These are phyloP conservation scores for Dendrobium chrysotoxum DNA, from an alignment of 106 monocot genomes.

Conservation along the genomic window DNA sequence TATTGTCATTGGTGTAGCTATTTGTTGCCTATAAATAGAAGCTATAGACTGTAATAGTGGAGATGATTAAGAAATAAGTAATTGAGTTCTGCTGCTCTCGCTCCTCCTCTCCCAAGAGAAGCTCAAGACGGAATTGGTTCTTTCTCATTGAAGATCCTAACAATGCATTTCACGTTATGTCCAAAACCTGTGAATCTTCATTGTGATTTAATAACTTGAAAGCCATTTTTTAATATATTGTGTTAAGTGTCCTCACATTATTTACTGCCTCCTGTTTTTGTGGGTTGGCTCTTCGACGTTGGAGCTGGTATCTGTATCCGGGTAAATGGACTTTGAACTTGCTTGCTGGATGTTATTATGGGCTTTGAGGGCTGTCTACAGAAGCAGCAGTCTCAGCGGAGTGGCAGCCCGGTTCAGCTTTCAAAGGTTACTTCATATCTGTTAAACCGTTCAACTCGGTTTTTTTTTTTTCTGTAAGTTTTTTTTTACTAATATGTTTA, in stretches of 20 bases:
- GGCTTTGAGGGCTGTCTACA: constrained; percentile 64
- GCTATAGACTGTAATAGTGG: too few relatives aligned
- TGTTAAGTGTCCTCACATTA: constrained; percentile 46
- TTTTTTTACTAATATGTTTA: not conserved
- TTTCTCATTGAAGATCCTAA: too few relatives aligned
- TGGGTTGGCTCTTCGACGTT: constrained; percentile 91
- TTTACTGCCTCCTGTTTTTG: constrained; percentile 56
- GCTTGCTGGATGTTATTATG: constrained; percentile 28
- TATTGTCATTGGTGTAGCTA: too few relatives aligned
- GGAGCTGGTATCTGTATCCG: constrained; percentile 76
- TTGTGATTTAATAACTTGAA: not conserved
- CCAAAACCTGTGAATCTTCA: not conserved
- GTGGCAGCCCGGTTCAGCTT: constrained; percentile 76
- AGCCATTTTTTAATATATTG: not conserved
- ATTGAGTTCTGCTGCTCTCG: too few relatives aligned
- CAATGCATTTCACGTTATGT: too few relatives aligned
- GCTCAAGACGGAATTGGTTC: too few relatives aligned
- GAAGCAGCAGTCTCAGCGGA: constrained; percentile 51
- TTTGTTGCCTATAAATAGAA: too few relatives aligned
- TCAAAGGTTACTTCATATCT: constrained; percentile 48
- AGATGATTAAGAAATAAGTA: too few relatives aligned
- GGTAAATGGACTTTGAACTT: constrained; percentile 39
- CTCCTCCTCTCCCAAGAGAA: too few relatives aligned
- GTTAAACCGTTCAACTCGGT: too few relatives aligned
- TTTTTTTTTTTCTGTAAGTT: not conserved